Base-by-base conservation (phyloP, 2,329 filamentous ascomycete species). In the Cercospora nicotianae region DNA sequence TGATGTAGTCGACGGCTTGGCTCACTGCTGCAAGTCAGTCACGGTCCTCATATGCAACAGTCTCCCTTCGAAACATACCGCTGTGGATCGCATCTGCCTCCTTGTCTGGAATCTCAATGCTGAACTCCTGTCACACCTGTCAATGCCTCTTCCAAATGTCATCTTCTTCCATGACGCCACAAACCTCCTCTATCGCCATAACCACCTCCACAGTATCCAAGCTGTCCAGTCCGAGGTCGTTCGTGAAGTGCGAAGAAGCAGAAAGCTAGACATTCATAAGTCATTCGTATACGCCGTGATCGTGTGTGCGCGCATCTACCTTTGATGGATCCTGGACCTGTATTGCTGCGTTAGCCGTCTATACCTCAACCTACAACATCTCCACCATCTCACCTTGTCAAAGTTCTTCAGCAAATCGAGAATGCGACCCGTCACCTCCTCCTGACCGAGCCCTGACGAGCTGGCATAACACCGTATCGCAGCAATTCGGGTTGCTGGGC, bases 191-290 rank as follows among this genome's bases (percentile, higher is more conserved):
- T 83, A 99, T 98, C 74, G 95, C 95, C 95, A 99, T 99, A 77
- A 99, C 95, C 74, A 99, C 95, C 87, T 99, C 95, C 72, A 99
- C 95, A 72, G 95, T 97, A 82, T 99, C 95, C 82, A 99, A 88
- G 84, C 91, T 96, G 86, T 99, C 95, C 77, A 99, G 86, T 73
- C 94, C 95, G 72, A 99, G 91, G 83, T 99, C 94, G 82, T 97
- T 98, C 80, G 93, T 87, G 84, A 99, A 99, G 87, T 98, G 94
- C 68, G 94, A 90, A 64, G 85, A 86, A 72, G 88, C 83, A 78
- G 89, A 92, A 80, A 99, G 92, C 94, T 98, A 76, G 3, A 69
- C 23, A 31, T 16, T 16, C 12, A 36, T 64, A 42, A 64, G 62
- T 42, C 31, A 20, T 39, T 1, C 6, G n/a, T 36, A 6, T n/a